Percentiles rank a stretch among this genome's conserved stretches.
Conservation (phyloP, 805 yeast genomes). For the Saccharomycopsis selenospora region DNA sequence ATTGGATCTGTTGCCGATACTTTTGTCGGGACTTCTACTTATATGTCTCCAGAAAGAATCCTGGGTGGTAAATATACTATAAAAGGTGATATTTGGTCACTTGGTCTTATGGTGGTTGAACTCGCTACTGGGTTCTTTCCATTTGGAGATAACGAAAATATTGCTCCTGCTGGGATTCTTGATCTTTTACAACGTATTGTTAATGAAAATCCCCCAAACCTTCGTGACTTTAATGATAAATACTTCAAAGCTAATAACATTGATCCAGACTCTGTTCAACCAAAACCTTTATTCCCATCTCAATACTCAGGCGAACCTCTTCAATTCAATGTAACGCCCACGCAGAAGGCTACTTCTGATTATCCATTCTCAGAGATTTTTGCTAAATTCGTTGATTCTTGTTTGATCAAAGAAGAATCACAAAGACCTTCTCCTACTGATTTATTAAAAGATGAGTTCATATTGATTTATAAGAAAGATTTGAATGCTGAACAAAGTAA, state of each 20-base stretch:
- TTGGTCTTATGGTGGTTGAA: constrained; percentile 86
- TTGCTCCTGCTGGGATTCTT: constrained; percentile 73
- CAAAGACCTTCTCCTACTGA: constrained; percentile 70
- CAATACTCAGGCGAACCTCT: constrained; percentile 3
- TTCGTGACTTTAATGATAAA: constrained; percentile 35
- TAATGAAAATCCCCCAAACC: constrained; percentile 80
- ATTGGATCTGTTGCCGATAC: constrained; percentile 95
- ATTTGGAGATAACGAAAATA: constrained; percentile 48
- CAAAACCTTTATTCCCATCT: constrained; percentile 15
- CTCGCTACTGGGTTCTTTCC: constrained; percentile 82
- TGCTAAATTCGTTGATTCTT: constrained; percentile 62
- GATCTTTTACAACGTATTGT: constrained; percentile 90
- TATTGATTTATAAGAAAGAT: constrained; percentile 28
- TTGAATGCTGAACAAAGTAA: constrained; percentile 27
- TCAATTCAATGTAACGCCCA: neutral
- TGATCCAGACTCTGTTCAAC: constrained; percentile 23
- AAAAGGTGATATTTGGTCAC: constrained; percentile 97
- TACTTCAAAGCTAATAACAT: constrained; percentile 27
- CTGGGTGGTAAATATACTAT: constrained; percentile 91
- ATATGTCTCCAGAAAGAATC: constrained; percentile 96
- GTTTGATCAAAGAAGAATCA: constrained; percentile 63
- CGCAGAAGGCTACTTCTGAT: constrained; percentile 8
- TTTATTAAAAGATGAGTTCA: constrained; percentile 37
- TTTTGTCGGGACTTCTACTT: constrained; percentile 95
- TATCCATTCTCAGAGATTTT: constrained; percentile 39